Percentiles rank a stretch among this genome's conserved stretches.
phyloP scores from a whole-genome alignment of 768 basidiomycete species.

The Trametes gibbosa region DNA sequence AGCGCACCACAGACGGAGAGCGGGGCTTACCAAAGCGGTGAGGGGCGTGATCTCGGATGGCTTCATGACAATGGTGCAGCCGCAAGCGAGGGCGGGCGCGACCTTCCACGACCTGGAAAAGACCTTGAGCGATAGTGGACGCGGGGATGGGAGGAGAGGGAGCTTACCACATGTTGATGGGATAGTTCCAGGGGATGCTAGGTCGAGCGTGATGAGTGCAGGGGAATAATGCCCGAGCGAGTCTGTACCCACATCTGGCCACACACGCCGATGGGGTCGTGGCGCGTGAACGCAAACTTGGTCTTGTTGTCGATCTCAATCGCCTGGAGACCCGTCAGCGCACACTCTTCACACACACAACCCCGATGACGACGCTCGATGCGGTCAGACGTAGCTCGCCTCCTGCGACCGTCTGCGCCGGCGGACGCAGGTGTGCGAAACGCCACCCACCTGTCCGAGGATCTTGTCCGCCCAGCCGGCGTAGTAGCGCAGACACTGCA shows the following conservation, averaged over 20 bases:
- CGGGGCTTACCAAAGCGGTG: conserved; percentile 61
- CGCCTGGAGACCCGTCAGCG: conserved; percentile 39
- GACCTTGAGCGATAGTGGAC: not conserved
- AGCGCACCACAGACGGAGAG: not conserved
- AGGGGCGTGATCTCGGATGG: conserved; percentile 86
- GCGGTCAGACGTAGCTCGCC: not conserved
- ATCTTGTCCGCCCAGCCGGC: conserved; percentile 98
- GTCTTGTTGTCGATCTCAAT: conserved; percentile 77
- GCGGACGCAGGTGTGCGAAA: too few species aligned
- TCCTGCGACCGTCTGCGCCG: not conserved
- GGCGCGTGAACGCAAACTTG: conserved; percentile 83
- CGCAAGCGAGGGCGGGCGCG: conserved; percentile 86
- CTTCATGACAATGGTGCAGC: conserved; percentile 95
- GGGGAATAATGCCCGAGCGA: not conserved
- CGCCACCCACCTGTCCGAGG: conserved; percentile 65
- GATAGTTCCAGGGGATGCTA: conserved; percentile 93
- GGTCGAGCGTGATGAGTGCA: not conserved
- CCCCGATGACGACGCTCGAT: not conserved
- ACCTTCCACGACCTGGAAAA: conserved; percentile 80
- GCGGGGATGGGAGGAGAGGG: not conserved
- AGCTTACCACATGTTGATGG: conserved; percentile 76
- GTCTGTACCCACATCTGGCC: conserved; percentile 71
- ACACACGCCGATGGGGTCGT: conserved; percentile 92
- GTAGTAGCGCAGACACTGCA: conserved; percentile 84
- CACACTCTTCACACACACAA: not conserved